Evolutionary conservation across 352 stramenopile genomes (phyloP), one percentile per base, ranked within the genome.

Genomic region (Globisporangium middletonii): DNA sequence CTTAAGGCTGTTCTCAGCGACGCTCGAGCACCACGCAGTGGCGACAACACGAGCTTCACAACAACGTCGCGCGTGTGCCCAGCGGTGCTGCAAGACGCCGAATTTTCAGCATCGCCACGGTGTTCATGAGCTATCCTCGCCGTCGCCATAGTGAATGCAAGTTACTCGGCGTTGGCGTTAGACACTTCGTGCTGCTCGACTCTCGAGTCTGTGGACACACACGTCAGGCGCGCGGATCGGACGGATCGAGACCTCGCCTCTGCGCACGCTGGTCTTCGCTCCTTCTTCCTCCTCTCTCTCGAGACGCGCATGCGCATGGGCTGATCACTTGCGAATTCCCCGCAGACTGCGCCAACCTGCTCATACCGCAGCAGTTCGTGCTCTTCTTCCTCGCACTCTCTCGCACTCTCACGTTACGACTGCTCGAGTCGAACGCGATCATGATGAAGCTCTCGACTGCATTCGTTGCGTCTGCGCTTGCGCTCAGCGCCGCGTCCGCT

Each of bases 401-500:
- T 13, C 18, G 26, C 4, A 2, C 15, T 45, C 12, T 4, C 50
- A 26, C 16, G 4, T 43, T 19, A n/a, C n/a, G 23, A 23, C 23
- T 23, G 23, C 30, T 46, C 12, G 6, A 26, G 15, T 16, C 37
- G 13, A 42, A 42, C 37, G 23, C 23, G 23, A 42, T 50, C 41
- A 28, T 15, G 15, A 63, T 63, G 57, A 63, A 63, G 57, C 47
- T 52, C 33, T 57, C 26, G 19, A 30, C 49, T 7, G 50, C 50
- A 4, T 35, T 63, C 43, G 55, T 52, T 35, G 56, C 37, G 5
- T 64, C 41, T 27, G 44, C 60, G 42, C 43, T 63, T 50, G 53
- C 65, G 63, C 59, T 60, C 38, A 37, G 64, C 49, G 44, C 45
- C 12, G 38, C 61, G 50, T 52, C 69, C 48, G 33, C 33, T 9